phyloP scores from a whole-genome alignment of 2,329 filamentous ascomycete species.

The Fusarium pseudograminearum region DNA sequence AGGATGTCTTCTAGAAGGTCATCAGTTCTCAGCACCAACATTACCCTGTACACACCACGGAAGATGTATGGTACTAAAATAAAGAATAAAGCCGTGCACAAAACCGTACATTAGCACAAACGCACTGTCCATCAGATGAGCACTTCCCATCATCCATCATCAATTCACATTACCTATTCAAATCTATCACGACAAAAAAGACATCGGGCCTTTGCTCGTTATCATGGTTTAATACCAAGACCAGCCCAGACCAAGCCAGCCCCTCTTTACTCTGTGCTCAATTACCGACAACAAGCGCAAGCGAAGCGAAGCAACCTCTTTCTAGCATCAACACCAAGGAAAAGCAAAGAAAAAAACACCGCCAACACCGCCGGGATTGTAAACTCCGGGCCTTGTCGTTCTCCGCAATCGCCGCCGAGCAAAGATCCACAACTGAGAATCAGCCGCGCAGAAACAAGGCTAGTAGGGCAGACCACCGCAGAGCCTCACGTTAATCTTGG shows the following conservation, averaged over 20 bases:
- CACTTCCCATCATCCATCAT: slow-evolving; percentile 14
- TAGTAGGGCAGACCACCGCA: slow-evolving; percentile 20
- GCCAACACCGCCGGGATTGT: slow-evolving; percentile 33
- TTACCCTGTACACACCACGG: neutral
- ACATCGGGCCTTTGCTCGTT: slow-evolving; percentile 27
- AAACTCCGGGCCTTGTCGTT: slow-evolving; percentile 31
- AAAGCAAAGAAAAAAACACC: neutral
- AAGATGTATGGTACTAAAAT: neutral
- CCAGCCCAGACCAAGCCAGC: slow-evolving; percentile 29
- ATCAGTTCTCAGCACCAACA: neutral
- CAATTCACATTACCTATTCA: slow-evolving; percentile 20
- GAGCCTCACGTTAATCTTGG: slow-evolving; percentile 40
- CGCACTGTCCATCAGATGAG: slow-evolving; percentile 35
- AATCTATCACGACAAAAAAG: slow-evolving; percentile 20
- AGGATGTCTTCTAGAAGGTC: slow-evolving; percentile 2
- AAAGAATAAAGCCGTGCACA: slow-evolving; percentile 19
- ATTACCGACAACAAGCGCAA: slow-evolving; percentile 31
- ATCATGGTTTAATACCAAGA: slow-evolving; percentile 37
- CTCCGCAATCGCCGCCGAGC: slow-evolving; percentile 31
- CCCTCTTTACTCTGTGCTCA: slow-evolving; percentile 16
- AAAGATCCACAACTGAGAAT: slow-evolving; percentile 32
- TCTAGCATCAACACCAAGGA: neutral
- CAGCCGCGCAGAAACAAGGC: slow-evolving; percentile 20
- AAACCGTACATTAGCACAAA: slow-evolving; percentile 16
- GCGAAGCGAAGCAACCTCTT: neutral